Conservation (phyloP, 164 flowering plant species). For the Paratinospora sagittata region DNA sequence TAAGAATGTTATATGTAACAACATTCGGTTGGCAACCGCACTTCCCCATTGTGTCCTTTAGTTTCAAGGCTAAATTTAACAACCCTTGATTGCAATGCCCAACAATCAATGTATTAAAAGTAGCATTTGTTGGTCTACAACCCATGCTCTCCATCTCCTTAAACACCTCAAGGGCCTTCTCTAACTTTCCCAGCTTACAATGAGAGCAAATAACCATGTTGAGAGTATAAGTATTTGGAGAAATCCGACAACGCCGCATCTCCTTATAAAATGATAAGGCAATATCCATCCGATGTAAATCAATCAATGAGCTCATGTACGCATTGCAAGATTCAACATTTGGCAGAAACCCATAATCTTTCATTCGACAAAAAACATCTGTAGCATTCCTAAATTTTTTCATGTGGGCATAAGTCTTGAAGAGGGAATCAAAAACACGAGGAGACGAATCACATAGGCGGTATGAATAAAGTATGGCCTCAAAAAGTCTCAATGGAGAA, state of each 20-base stretch:
- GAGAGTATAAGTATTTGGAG: conserved; percentile 65
- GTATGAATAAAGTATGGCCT: conserved; percentile 55
- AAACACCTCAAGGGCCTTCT: conserved; percentile 60
- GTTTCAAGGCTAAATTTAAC: conserved; percentile 48
- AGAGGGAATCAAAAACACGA: conserved; percentile 66
- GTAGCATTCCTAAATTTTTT: conserved; percentile 70
- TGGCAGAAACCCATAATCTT: conserved; percentile 78
- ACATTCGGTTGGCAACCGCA: conserved; percentile 44
- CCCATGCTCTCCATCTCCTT: conserved; percentile 57
- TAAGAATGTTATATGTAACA: conserved; percentile 65
- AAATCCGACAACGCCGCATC: conserved; percentile 50
- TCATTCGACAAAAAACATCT: conserved; percentile 59
- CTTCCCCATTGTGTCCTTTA: conserved; percentile 53
- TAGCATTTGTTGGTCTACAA: conserved; percentile 39
- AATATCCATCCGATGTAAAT: conserved; percentile 45
- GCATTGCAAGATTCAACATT: conserved; percentile 78
- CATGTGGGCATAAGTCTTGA: conserved; percentile 71
- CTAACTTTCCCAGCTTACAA: conserved; percentile 56
- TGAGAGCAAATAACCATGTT: conserved; percentile 66
- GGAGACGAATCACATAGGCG: conserved; percentile 73
- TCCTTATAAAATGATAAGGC: conserved; percentile 57
- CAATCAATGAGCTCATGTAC: conserved; percentile 55
- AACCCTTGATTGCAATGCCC: conserved; percentile 64
- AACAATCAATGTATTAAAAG: conserved; percentile 68
- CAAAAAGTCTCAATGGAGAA: conserved; percentile 50